Base-by-base conservation (phyloP, 768 basidiomycete genomes). In the Cantharellus cinnabarinus region DNA sequence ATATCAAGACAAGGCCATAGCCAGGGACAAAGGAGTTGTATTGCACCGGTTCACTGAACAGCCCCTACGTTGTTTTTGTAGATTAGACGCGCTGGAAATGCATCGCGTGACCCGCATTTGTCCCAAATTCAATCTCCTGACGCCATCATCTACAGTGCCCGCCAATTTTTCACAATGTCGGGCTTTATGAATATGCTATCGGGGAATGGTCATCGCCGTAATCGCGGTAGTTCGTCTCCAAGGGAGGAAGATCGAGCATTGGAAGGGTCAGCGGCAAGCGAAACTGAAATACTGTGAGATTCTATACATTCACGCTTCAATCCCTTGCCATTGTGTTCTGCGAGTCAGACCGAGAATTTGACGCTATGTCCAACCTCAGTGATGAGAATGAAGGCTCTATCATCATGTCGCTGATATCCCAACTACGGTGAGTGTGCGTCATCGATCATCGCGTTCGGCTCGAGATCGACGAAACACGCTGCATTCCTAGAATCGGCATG, bases 361-460 rank as follows among this genome's bases (percentile, higher is more conserved):
- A 48, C 29, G 10, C 44, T 54, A 54, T 37, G 10, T 10, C 42
- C 20, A 7, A 58, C 48, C 64, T 41, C 70, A 89, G 88, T 71
- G 89, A 94, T 71, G 89, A 93, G 70, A 77, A 91, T 71, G 86
- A 97, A 68, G 91, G 91, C 56, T 94, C 89, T 52, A 79, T 97
- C 64, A 85, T 95, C 68, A 69, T 79, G 62, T 82, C 83, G 7
- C 71, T 95, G 65, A 94, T 95, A 66, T 85, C 86, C 29, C 93
- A 97, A 70, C 78, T 95, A 60, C 77, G 84, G 89, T 83, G 62
- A 50, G 77, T 67, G 57, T 7, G 50, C 65, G 14, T 48, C 29
- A 59, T 7, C 35, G 58, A 50, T 29, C 20, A 29, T 41, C 4
- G 10, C 14, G 60, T 57, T 20, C 41, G 38, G 34, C 15, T 29